A percentile compares a stretch with the other conserved stretches of the same genome.
phyloP scores from a whole-genome alignment of 2,329 filamentous ascomycete species.

The Ceratocystis papillata region DNA sequence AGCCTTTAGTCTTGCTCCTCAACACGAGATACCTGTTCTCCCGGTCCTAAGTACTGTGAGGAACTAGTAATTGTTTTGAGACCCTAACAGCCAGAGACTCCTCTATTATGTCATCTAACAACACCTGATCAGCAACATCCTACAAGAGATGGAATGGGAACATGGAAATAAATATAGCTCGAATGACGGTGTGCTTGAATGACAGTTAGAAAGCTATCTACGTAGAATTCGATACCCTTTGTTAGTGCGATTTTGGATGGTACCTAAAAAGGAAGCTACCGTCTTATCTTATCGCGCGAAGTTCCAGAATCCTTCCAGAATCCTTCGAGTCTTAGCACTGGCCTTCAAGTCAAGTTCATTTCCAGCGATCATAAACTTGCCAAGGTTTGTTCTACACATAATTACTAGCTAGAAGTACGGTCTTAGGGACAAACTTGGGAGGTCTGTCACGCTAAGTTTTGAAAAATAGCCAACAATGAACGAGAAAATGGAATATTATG shows the following conservation, averaged over 20 bases:
- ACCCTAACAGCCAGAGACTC: too few relatives aligned
- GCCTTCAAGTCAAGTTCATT: not conserved
- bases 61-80: too few relatives aligned
- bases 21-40: too few relatives aligned
- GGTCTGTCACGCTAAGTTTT: not conserved
- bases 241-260: not conserved
- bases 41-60: too few relatives aligned
- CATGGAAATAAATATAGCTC: not conserved
- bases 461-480: not conserved
- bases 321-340: not conserved
- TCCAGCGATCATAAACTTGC: not conserved
- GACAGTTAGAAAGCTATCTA: not conserved
- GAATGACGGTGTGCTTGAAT: not conserved
- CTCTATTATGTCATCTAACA: too few relatives aligned
- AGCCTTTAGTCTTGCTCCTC: too few relatives aligned
- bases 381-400: too few relatives aligned
- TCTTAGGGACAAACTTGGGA: too few relatives aligned
- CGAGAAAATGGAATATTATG: constrained; percentile 17
- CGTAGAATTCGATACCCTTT: not conserved
- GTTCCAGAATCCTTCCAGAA: not conserved
- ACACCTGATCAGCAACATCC: too few relatives aligned
- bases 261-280: constrained; percentile 2
- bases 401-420: too few relatives aligned
- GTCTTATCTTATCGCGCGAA: constrained; percentile 5
- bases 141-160: too few relatives aligned